phyloP scores from a whole-genome alignment of 768 basidiomycete species.

The Phaeotremella fagi region DNA sequence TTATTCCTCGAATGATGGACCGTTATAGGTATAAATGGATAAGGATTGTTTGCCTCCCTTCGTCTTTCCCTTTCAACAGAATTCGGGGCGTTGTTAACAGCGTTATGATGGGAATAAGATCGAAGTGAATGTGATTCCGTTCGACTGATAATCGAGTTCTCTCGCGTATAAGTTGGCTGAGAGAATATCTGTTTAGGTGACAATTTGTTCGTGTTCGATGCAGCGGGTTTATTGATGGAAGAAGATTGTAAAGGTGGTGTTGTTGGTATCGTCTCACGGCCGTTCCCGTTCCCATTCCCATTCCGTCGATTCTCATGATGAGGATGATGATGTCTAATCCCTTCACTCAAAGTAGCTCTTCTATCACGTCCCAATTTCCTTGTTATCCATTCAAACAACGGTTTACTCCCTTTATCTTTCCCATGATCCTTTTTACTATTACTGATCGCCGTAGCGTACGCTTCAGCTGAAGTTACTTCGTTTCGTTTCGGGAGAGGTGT shows the following conservation, averaged over 20 bases:
- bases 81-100: conserved; percentile 1
- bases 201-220: too few species aligned
- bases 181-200: background rate
- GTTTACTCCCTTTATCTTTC: conserved; percentile 22
- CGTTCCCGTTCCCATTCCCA: too few species aligned
- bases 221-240: too few species aligned
- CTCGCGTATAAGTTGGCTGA: background rate
- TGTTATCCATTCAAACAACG: conserved; percentile 39
- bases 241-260: too few species aligned
- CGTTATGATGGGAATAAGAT: conserved; percentile 7
- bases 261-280: too few species aligned
- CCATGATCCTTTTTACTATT: background rate
- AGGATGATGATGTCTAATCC: background rate
- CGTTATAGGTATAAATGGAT: conserved; percentile 33
- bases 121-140: conserved; percentile 23
- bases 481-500: background rate
- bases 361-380: conserved; percentile 30
- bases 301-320: background rate
- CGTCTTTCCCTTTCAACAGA: conserved; percentile 13
- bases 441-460: background rate
- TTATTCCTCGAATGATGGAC: too few species aligned
- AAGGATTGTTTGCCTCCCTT: conserved; percentile 39
- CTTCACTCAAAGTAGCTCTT: conserved; percentile 20
- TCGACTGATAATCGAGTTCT: conserved; percentile 6
- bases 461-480: background rate